phyloP scores from a whole-genome alignment of 2,329 filamentous ascomycete species.

The Phialemoniopsis sp. region DNA sequence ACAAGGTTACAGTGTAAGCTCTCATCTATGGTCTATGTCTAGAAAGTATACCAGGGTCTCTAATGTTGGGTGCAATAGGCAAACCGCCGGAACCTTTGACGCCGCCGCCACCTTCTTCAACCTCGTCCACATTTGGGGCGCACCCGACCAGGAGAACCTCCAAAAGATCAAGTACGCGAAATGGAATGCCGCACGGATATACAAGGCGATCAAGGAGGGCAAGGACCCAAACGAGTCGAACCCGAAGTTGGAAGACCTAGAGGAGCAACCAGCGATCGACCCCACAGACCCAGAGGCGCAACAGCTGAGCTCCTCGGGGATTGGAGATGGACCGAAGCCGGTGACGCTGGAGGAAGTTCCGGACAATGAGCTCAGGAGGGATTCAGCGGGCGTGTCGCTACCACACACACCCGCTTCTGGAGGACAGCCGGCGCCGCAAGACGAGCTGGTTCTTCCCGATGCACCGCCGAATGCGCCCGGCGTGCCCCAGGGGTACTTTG shows the following conservation, averaged over 20 bases:
- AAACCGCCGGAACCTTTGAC: conserved; percentile 91
- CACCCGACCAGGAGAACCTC: conserved; percentile 67
- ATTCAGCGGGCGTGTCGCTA: conserved; percentile 24
- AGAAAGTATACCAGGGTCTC: neutral
- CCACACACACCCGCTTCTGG: conserved; percentile 31
- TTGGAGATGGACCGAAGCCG: conserved; percentile 21
- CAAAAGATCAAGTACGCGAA: conserved; percentile 96
- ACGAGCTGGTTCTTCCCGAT: conserved; percentile 18
- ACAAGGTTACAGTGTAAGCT: conserved; percentile 73
- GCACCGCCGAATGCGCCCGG: conserved; percentile 13
- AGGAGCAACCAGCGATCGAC: conserved; percentile 47
- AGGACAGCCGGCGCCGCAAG: conserved; percentile 17
- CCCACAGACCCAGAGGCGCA: conserved; percentile 63
- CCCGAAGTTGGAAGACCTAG: conserved; percentile 57
- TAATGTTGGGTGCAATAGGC: conserved; percentile 38
- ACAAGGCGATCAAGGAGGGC: conserved; percentile 85
- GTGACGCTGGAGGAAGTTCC: conserved; percentile 50
- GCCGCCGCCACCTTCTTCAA: conserved; percentile 92
- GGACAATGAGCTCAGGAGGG: conserved; percentile 32
- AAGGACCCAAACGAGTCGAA: conserved; percentile 92
- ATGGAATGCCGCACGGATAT: conserved; percentile 88
- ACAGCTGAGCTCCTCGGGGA: conserved; percentile 25
- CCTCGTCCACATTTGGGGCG: conserved; percentile 78
- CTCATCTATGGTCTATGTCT: neutral
- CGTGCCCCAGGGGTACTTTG: conserved; percentile 11